A percentile compares a stretch with the other conserved stretches of the same genome.
phyloP scores from a whole-genome alignment of 306 rosid genomes.

The Cucurbita ficifolia region DNA sequence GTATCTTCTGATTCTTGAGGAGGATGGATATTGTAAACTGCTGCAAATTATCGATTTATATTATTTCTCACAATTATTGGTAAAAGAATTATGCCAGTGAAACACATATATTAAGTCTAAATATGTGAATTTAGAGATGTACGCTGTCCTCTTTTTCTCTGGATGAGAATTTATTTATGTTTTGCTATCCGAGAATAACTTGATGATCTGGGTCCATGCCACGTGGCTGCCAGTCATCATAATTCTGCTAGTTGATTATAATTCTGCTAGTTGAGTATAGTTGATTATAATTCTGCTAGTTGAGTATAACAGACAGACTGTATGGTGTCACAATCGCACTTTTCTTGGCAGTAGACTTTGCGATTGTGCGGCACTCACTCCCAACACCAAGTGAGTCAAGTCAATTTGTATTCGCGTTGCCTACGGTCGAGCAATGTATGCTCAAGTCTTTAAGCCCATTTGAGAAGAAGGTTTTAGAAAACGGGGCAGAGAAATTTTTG shows the following conservation, averaged over 20 bases:
- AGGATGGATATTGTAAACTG: neutral
- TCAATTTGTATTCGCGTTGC: too few species aligned
- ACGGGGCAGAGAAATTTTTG: too few species aligned
- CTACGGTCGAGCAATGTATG: too few species aligned
- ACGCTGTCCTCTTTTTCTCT: neutral
- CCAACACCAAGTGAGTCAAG: too few species aligned
- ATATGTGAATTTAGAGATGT: neutral
- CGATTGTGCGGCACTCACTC: too few species aligned
- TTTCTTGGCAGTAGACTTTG: too few species aligned
- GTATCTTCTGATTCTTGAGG: conserved; percentile 11
- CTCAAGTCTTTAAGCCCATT: too few species aligned
- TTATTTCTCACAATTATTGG: neutral
- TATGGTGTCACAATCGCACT: too few species aligned
- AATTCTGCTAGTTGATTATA: neutral
- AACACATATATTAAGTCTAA: neutral
- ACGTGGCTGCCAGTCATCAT: neutral
- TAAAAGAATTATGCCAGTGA: neutral
- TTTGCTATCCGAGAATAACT: neutral
- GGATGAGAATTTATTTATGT: neutral
- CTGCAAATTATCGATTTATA: neutral
- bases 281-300: neutral
- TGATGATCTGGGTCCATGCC: too few species aligned
- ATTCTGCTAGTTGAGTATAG: too few species aligned
- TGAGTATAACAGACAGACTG: neutral
- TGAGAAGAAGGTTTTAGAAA: too few species aligned